Evolutionary conservation across 2,329 filamentous ascomycete genomes (phyloP).

Genomic region (Shiraia sp.): DNA sequence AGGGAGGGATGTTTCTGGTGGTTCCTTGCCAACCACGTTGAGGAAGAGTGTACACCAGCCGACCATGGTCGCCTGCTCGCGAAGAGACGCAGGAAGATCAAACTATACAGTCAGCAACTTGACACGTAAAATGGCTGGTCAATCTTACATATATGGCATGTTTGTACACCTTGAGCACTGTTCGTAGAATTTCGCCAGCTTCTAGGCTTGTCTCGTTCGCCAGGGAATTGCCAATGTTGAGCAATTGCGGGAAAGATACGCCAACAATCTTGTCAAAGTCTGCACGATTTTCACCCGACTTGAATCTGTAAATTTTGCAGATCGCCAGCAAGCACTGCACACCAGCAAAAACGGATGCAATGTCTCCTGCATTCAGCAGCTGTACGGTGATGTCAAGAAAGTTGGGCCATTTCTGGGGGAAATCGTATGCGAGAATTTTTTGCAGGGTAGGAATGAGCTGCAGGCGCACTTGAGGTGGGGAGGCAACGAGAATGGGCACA

Average conservation of each 20-base stretch:
- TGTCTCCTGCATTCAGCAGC: slow-evolving; percentile 83
- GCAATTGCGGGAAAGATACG: slow-evolving; percentile 82
- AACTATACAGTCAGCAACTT: slow-evolving; percentile 61
- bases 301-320: slow-evolving; percentile 94
- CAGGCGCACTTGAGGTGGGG: slow-evolving; percentile 79
- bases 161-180: slow-evolving; percentile 96
- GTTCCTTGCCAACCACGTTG: slow-evolving; percentile 81
- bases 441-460: slow-evolving; percentile 94
- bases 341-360: slow-evolving; percentile 85
- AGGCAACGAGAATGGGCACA: slow-evolving; percentile 83
- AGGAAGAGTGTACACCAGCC: slow-evolving; percentile 97
- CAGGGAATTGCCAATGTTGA: slow-evolving; percentile 84
- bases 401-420: slow-evolving; percentile 89
- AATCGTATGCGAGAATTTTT: slow-evolving; percentile 95
- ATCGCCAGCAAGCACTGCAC: slow-evolving; percentile 93
- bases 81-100: slow-evolving; percentile 78
- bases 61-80: slow-evolving; percentile 80
- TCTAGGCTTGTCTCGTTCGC: slow-evolving; percentile 91
- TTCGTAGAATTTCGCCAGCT: slow-evolving; percentile 93
- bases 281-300: slow-evolving; percentile 76
- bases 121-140: slow-evolving; percentile 7
- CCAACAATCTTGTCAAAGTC: slow-evolving; percentile 96
- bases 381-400: slow-evolving; percentile 93
- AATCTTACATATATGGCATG: slow-evolving; percentile 88
- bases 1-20: slow-evolving; percentile 76